Base-by-base conservation (phyloP, 2,329 filamentous ascomycete genomes). In the Fusarium chlamydosporum region DNA sequence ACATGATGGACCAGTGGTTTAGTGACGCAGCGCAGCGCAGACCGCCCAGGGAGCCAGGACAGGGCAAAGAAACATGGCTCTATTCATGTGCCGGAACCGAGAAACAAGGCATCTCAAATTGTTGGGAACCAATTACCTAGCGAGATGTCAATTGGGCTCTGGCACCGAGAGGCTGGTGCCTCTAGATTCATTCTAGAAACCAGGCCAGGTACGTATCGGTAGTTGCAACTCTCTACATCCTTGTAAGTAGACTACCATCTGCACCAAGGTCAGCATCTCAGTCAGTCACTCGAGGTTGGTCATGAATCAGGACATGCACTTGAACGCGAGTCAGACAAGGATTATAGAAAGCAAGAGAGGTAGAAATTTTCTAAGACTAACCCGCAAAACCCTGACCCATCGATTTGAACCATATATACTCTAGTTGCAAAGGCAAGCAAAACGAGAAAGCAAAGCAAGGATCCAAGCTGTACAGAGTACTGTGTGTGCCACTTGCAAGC, bases 401-500 rank as follows among this genome's bases (percentile, higher is more conserved):
- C 66, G 66, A 70, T 70, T 70, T 53, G 64, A 67, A 68, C 66
- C 45, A 65, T 63, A 47, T 70, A 67, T 53, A 51, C n/a, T 69
- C 61, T 69, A 70, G 41, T 59, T 69, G 61, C 53, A 55, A 56
- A 70, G 23, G 46, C 50, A 56, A 48, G 41, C 48, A 60, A 69
- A 50, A 66, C 37, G 38, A 67, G 46, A 41, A 67, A 50, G 46
- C 33, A 50, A 50, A 35, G 47, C 47, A 51, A 51, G 47, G 47
- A 29, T 51, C 20, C 47, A 51, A 51, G 47, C 47, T 51, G 47
- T 29, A 51, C 47, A 27, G 33, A 53, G 37, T 50, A 47, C 47
- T 27, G 20, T 54, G 29, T 29, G 60, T 59, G 23, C 53, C 31
- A 59, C 60, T 65, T 51, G 47, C 40, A 65, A 23, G 47, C 12